A percentile compares a stretch with the other conserved stretches of the same genome.
Conservation (phyloP, 2,329 filamentous ascomycete genomes). For the Clarireedia monteithiana region DNA sequence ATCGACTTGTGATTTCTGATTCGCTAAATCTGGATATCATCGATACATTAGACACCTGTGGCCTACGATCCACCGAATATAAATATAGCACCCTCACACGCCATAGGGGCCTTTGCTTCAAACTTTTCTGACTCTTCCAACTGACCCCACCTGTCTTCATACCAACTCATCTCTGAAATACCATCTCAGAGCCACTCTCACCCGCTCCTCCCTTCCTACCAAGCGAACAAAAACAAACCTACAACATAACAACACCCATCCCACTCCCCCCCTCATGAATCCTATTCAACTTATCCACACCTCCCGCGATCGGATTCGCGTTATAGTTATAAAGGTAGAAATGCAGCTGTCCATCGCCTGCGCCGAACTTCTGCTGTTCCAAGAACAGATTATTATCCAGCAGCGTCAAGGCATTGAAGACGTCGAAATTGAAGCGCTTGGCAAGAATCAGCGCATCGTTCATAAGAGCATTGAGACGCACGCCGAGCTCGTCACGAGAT, state of each 20-base stretch:
- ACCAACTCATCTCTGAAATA: too few relatives aligned
- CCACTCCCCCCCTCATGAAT: constrained; percentile 77
- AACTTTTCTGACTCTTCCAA: too few relatives aligned
- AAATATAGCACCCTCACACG: too few relatives aligned
- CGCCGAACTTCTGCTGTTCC: constrained; percentile 87
- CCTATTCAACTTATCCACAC: constrained; percentile 71
- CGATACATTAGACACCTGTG: too few relatives aligned
- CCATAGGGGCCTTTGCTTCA: too few relatives aligned
- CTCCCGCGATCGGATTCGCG: constrained; percentile 75
- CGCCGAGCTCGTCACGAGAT: constrained; percentile 56
- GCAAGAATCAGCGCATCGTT: constrained; percentile 82
- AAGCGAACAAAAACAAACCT: constrained; percentile 7
- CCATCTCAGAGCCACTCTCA: too few relatives aligned
- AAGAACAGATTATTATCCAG: constrained; percentile 94
- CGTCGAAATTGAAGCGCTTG: constrained; percentile 79
- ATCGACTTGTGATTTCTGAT: too few relatives aligned
- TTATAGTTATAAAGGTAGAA: constrained; percentile 98
- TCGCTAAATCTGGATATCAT: too few relatives aligned
- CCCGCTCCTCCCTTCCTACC: not conserved
- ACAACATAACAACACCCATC: constrained; percentile 82
- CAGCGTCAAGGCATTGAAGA: constrained; percentile 91
- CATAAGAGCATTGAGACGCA: constrained; percentile 72
- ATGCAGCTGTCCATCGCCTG: constrained; percentile 88
- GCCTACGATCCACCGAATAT: too few relatives aligned
- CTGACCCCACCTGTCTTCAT: too few relatives aligned